Evolutionary conservation across 164 flowering plant genomes (phyloP).

Genomic region (Macadamia integrifolia): DNA sequence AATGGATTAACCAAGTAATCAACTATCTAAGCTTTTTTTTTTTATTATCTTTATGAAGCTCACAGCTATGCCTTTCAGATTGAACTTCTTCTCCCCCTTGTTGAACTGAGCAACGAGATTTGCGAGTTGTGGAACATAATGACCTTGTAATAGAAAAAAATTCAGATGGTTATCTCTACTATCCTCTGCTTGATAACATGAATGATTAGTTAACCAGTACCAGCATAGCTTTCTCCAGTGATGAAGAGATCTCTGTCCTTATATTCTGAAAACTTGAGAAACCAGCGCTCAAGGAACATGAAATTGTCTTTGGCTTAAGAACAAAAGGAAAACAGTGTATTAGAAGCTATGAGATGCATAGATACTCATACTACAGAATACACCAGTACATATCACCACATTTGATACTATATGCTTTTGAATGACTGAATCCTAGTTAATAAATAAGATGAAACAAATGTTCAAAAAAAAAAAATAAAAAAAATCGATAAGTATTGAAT

Average conservation of each 20-base stretch:
- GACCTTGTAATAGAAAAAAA: constrained; percentile 23
- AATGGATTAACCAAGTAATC: no score
- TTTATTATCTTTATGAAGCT: constrained; percentile 9
- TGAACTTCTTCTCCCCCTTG: constrained; percentile 10
- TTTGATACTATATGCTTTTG: no score
- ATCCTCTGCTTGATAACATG: background rate
- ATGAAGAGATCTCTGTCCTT: constrained; percentile 29
- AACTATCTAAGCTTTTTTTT: no score
- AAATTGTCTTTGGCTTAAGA: constrained; percentile 29
- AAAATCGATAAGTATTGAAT: no score
- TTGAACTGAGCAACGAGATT: constrained; percentile 26
- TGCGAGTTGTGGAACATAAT: constrained; percentile 51
- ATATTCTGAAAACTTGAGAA: constrained; percentile 35
- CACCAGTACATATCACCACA: no score
- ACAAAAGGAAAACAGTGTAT: background rate
- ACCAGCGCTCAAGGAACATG: constrained; percentile 33
- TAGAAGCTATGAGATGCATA: background rate
- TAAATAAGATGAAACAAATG: background rate
- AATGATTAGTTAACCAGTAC: constrained; percentile 10
- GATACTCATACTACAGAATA: background rate
- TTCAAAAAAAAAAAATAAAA: no score
- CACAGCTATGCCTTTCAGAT: constrained; percentile 40
- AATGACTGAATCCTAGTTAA: background rate
- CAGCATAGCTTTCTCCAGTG: constrained; percentile 50
- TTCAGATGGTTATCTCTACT: background rate